Evolutionary conservation across 2,329 filamentous ascomycete genomes (phyloP), one percentile per base, ranked within the genome.

Genomic region (Penicillium sp.): DNA sequence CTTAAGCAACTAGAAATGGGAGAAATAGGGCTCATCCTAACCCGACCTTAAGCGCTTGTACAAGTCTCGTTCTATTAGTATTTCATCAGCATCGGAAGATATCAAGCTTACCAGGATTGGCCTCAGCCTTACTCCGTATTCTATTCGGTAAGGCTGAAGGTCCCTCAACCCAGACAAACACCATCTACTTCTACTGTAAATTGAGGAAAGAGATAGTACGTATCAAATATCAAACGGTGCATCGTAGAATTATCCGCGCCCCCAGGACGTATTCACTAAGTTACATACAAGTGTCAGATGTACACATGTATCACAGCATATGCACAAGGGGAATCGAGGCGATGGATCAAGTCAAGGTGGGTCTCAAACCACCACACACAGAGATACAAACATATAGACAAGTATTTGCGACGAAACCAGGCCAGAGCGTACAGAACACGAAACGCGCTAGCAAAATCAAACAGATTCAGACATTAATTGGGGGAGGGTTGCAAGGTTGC

Each of bases 401-500:
- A 46, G 36, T 39, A 51, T 18, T 37, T 18, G 33, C 33, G 19
- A 27, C 14, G 33, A 49, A 24, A 49, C n/a, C n/a, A 49, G 55
- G 52, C 62, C 56, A 59, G 64, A 50, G 60, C 62, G 62, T 64
- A 63, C 33, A 60, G 60, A 56, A 60, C 51, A 64, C 33, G 50
- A 68, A 57, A 60, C 50, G 44, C 58, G 60, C 63, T 58, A 54
- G 54, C 52, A 64, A 59, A 52, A 61, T 53, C 63, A 66, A 36
- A 54, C 3, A 13, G 13, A 46, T 43, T 60, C 65, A 70, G 66
- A 66, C 69, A 73, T 73, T 73, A 75, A 66, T 62, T 37, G 40
- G 18, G 39, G 19, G 51, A 46, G 31, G 11, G n/a, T 19, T 19
- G 44, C 14, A 40, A 41, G 36, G 37, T 39, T 41, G 62, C 61